These are phyloP conservation scores for Colletotrichum scovillei DNA, from an alignment of 2,329 filamentous ascomycete genomes.

Conservation along the genomic window DNA sequence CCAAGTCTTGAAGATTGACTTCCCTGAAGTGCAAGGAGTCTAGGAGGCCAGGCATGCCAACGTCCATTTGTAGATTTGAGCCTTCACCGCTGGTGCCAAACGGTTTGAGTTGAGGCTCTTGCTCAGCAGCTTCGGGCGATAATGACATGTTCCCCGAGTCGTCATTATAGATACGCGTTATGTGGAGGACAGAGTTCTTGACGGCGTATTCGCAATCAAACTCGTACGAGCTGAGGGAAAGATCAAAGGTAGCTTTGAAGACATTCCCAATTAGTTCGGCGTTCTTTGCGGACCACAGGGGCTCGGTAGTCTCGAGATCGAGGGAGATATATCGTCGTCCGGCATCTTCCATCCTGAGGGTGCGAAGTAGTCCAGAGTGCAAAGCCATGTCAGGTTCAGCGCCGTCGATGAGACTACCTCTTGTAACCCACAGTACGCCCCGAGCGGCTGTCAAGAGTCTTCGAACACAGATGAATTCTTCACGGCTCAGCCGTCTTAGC, in stretches of 20 bases:
- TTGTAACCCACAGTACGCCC: constrained; percentile 19
- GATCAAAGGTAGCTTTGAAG: constrained; percentile 6
- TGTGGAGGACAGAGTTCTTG: neutral
- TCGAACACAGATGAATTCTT: neutral
- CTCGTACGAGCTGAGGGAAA: neutral
- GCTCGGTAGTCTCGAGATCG: neutral
- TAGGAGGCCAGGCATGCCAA: constrained; percentile 38
- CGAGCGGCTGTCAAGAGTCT: constrained; percentile 4
- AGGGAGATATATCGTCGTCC: constrained; percentile 32
- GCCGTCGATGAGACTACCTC: neutral
- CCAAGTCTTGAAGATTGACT: constrained; percentile 22
- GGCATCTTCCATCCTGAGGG: constrained; percentile 29
- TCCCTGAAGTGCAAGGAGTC: constrained; percentile 40
- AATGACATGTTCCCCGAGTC: neutral
- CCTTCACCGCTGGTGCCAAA: neutral
- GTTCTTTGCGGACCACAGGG: neutral
- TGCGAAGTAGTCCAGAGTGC: constrained; percentile 31
- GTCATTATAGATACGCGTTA: constrained; percentile 22
- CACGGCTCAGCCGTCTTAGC: neutral
- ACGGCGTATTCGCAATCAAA: constrained; percentile 27
- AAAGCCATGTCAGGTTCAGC: neutral
- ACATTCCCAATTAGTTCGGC: neutral
- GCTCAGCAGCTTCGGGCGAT: neutral
- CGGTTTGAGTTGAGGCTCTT: neutral
- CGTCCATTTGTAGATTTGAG: constrained; percentile 20